A percentile compares a stretch with the other conserved stretches of the same genome.
These are phyloP conservation scores for Ophiostoma ulmi DNA, from an alignment of 2,329 filamentous ascomycete genomes.

Conservation along the genomic window DNA sequence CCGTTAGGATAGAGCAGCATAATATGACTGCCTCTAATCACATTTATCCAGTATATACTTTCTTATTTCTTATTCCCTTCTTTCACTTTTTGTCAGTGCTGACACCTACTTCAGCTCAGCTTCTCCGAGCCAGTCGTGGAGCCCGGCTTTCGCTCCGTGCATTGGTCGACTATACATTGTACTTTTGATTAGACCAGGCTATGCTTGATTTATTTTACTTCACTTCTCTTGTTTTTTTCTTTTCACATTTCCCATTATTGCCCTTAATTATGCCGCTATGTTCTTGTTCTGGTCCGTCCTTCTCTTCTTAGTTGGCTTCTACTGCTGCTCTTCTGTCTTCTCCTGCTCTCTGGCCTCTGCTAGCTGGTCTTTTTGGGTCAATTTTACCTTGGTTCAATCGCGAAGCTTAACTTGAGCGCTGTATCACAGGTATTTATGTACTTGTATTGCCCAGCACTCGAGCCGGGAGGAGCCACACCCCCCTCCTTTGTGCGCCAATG, in stretches of 20 bases:
- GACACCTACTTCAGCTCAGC: background rate
- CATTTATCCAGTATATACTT: background rate
- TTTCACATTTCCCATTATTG: background rate
- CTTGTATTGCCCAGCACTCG: background rate
- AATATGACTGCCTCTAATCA: background rate
- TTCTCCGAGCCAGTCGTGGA: slow-evolving; percentile 3
- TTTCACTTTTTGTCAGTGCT: background rate
- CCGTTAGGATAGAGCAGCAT: background rate
- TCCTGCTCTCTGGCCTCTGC: slow-evolving; percentile 8
- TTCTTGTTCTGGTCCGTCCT: background rate
- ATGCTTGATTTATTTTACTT: background rate
- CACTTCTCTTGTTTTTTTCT: background rate
- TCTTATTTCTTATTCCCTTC: background rate
- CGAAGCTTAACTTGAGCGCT: slow-evolving; percentile 1
- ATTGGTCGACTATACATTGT: background rate
- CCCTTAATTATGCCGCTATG: background rate
- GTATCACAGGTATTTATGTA: background rate
- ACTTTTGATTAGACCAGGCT: background rate
- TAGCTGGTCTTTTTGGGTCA: slow-evolving; percentile 1
- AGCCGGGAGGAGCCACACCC: background rate
- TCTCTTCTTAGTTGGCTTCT: background rate
- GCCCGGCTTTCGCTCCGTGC: slow-evolving; percentile 2
- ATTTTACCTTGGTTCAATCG: slow-evolving; percentile 2
- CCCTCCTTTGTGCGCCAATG: background rate
- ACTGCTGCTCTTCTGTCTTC: background rate